Evolutionary conservation across 2,329 filamentous ascomycete species (phyloP), one percentile per base, ranked within the genome.

Genomic region (Cryphonectria nitschkei): DNA sequence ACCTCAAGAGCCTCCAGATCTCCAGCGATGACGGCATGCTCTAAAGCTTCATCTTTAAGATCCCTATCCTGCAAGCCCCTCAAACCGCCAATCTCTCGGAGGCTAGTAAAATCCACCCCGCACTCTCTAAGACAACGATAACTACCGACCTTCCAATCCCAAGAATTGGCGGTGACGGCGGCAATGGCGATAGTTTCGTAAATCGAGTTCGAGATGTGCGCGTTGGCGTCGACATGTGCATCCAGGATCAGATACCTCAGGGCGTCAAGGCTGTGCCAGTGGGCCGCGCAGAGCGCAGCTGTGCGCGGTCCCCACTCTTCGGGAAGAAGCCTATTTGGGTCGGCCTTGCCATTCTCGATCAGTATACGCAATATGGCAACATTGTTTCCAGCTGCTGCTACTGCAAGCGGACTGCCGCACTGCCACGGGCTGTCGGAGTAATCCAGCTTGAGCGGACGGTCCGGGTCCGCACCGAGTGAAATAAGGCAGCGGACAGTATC

Each of bases 21-120:
- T 41, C 3, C 14, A 0, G 1, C 0, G 0, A 2, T 7, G 22
- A 19, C 61, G 5, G 11, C 22, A 1, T 0, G 0, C 14, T 29
- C 34, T 16, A 63, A 22, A 26, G n/a, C 37, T 2, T 1, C 9
- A 29, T 19, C 9, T 0, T 3, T 19, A 9, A 8, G 32, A n/a
- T 16, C 7, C 32, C 29, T 32, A 9, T 2, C 56, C 7, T 37
- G 5, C 16, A 61, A n/a, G 32, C 16, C 56, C 19, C 19, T 19
- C 3, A 61, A 16, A 37, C 32, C 32, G 29, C 56, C 56, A 9
- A 34, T 41, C 34, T 41, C 26, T 63, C 26, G 61, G 13, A 41
- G 39, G 37, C 16, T n/a, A 9, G 29, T 39, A 3, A 46, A 43
- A 63, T 43, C 22, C 2, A 63, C 39, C 22, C 61, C 61, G 1